phyloP scores from a whole-genome alignment of 306 rosid genomes.

The Quercus robur region DNA sequence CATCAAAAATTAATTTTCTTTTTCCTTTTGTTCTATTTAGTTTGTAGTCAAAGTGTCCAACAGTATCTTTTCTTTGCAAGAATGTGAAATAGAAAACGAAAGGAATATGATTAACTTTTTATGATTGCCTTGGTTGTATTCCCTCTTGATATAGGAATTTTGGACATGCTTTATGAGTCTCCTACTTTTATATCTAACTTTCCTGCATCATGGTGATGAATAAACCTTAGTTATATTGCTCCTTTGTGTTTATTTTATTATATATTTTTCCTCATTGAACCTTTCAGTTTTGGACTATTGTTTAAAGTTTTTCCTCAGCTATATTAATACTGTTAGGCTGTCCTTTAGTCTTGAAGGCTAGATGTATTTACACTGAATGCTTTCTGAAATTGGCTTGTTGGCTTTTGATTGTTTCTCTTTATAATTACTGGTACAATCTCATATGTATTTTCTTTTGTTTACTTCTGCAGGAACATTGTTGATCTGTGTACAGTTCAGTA shows the following conservation, averaged over 20 bases:
- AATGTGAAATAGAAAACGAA: neutral
- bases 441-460: slow-evolving; percentile 14
- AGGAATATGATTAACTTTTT: neutral
- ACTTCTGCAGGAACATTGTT: slow-evolving; percentile 54
- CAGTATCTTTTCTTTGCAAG: neutral
- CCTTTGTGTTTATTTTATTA: neutral
- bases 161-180: neutral
- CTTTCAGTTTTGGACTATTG: neutral
- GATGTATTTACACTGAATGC: slow-evolving; percentile 9
- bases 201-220: slow-evolving; percentile 1
- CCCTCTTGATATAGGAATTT: slow-evolving; percentile 8
- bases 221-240: slow-evolving; percentile 3
- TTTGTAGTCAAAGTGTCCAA: neutral
- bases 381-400: slow-evolving; percentile 8
- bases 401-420: slow-evolving; percentile 8
- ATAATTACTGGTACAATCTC: neutral
- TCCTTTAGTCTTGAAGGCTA: slow-evolving; percentile 8
- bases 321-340: neutral
- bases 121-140: neutral
- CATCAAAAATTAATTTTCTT: neutral
- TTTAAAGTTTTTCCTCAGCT: neutral
- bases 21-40: neutral
- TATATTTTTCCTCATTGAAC: neutral
- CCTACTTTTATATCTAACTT: slow-evolving; percentile 3
- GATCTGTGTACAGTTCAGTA: slow-evolving; percentile 1